Conservation (phyloP, 345 rosid genomes). For the Salix caprea region DNA sequence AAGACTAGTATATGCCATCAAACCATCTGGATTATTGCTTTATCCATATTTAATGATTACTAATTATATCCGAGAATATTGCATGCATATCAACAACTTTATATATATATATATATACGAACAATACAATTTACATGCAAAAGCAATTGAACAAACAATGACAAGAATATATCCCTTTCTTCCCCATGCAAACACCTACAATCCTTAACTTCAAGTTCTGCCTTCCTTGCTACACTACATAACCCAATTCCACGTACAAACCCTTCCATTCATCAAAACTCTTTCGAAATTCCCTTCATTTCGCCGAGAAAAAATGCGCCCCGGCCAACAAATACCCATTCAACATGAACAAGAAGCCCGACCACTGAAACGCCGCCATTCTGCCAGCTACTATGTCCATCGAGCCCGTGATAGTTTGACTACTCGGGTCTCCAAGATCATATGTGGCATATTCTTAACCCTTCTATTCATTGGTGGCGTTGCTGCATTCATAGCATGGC, state of each 20-base stretch:
- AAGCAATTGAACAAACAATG: conserved; percentile 3
- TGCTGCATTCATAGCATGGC: conserved; percentile 61
- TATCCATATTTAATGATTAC: neutral
- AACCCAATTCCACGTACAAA: neutral
- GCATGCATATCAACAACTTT: neutral
- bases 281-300: neutral
- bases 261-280: neutral
- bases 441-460: conserved; percentile 52
- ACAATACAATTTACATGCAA: neutral
- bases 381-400: conserved; percentile 42
- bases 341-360: neutral
- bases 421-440: conserved; percentile 47
- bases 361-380: conserved; percentile 31
- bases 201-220: neutral
- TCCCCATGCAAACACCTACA: conserved; percentile 1
- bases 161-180: conserved; percentile 10
- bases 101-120: neutral
- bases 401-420: conserved; percentile 66
- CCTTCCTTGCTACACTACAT: neutral
- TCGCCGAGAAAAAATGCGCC: neutral
- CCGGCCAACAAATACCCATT: neutral
- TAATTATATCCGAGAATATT: too few species aligned
- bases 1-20: neutral
- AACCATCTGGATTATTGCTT: neutral
- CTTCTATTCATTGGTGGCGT: conserved; percentile 46